Conservation (phyloP, 1,284 basidiomycete genomes). For the Marasmius tenuissimus region DNA sequence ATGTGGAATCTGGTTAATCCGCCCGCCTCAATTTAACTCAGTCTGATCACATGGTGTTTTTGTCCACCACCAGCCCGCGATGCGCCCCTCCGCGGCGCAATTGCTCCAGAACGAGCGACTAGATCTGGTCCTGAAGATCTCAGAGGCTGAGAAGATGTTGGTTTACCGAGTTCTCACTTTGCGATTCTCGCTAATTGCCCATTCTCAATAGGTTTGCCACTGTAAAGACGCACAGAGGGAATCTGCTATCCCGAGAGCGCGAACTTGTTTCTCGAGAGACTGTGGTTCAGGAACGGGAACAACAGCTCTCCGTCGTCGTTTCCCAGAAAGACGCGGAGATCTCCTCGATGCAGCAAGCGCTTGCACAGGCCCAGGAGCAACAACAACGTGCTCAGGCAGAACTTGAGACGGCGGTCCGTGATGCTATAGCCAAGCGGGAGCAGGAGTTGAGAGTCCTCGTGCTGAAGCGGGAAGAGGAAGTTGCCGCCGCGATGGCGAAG, state of each 20-base stretch:
- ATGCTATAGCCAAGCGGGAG: slow-evolving; percentile 63
- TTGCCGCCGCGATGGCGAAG: slow-evolving; percentile 59
- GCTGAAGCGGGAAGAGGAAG: slow-evolving; percentile 66
- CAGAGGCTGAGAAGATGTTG: slow-evolving; percentile 80
- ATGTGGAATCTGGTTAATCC: slow-evolving; percentile 24
- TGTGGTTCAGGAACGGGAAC: slow-evolving; percentile 54
- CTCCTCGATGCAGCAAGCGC: slow-evolving; percentile 42
- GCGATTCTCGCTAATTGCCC: slow-evolving; percentile 1
- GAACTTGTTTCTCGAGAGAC: slow-evolving; percentile 64
- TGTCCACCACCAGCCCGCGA: slow-evolving; percentile 58
- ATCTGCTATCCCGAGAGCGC: slow-evolving; percentile 60
- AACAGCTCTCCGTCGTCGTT: slow-evolving; percentile 43
- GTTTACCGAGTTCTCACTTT: slow-evolving; percentile 21
- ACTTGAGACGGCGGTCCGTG: slow-evolving; percentile 54
- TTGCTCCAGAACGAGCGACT: slow-evolving; percentile 77
- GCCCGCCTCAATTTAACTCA: slow-evolving; percentile 1
- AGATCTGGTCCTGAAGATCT: slow-evolving; percentile 68
- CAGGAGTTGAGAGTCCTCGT: slow-evolving; percentile 66
- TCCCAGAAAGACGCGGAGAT: slow-evolving; percentile 63
- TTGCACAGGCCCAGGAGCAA: slow-evolving; percentile 38
- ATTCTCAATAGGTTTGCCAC: slow-evolving; percentile 46
- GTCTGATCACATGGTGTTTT: neutral
- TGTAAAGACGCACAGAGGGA: slow-evolving; percentile 62
- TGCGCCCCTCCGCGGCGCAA: slow-evolving; percentile 79
- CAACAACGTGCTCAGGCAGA: slow-evolving; percentile 36